Evolutionary conservation across 1,284 basidiomycete species (phyloP).

Genomic region (Ceratobasidium sp.): DNA sequence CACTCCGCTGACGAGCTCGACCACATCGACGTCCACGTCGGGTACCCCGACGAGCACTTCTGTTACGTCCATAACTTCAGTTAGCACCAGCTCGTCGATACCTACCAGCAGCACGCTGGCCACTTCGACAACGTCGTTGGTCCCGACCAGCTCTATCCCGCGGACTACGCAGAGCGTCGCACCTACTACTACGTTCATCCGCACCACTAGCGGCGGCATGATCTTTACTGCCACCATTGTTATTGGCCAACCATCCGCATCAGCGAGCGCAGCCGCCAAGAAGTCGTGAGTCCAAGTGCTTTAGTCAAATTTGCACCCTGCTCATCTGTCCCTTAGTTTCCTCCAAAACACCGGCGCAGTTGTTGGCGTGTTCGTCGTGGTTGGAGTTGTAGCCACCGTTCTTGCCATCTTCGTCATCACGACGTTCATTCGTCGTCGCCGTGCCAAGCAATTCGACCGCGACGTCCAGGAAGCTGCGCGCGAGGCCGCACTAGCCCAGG

Average conservation of each 20-base stretch:
- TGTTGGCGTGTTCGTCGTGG: constrained; percentile 48
- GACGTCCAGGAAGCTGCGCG: constrained; percentile 46
- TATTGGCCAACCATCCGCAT: background rate
- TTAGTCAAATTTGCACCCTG: background rate
- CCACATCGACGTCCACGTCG: background rate
- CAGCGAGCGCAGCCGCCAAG: constrained; percentile 2
- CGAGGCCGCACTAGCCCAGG: constrained; percentile 36
- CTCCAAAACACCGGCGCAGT: constrained; percentile 49
- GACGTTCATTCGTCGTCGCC: constrained; percentile 44
- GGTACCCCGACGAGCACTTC: background rate
- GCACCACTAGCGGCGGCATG: constrained; percentile 10
- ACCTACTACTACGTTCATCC: background rate
- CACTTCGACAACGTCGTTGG: background rate
- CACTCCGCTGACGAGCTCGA: constrained; percentile 1
- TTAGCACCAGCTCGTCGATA: background rate
- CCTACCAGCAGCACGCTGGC: background rate
- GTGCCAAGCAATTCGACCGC: constrained; percentile 43
- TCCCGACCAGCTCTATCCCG: background rate
- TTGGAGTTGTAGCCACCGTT: constrained; percentile 44
- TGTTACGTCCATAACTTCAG: background rate
- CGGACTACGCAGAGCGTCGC: constrained; percentile 19
- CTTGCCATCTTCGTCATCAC: constrained; percentile 46
- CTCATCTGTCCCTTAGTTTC: constrained; percentile 39
- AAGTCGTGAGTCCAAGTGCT: constrained; percentile 32
- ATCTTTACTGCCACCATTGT: constrained; percentile 23